A percentile compares a stretch with the other conserved stretches of the same genome.
Evolutionary conservation across 495 filamentous ascomycete species (phyloP).

Genomic region (Cercophora newfieldiana): DNA sequence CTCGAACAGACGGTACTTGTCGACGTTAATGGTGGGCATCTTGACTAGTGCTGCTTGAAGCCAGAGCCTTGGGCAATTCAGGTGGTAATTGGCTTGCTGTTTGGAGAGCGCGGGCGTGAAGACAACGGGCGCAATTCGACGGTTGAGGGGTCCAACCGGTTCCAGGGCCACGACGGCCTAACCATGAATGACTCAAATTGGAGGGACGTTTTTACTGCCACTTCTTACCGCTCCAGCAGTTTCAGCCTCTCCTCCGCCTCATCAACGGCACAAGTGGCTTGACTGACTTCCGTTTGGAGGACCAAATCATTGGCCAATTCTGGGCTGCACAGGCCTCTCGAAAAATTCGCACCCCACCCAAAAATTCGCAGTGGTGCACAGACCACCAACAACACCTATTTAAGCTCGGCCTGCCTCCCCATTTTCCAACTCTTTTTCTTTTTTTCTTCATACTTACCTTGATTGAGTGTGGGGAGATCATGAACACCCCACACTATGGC

Average conservation of each 20-base stretch:
- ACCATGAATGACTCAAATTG: constrained; percentile 36
- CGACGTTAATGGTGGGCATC: constrained; percentile 92
- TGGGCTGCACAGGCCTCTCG: background rate
- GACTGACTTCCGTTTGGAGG: background rate
- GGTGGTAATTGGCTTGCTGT: constrained; percentile 22
- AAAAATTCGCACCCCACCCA: no score
- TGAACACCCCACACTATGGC: constrained; percentile 8
- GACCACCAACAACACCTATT: constrained; percentile 11
- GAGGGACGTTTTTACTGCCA: constrained; percentile 32
- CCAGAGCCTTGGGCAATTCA: background rate
- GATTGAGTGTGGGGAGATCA: constrained; percentile 24
- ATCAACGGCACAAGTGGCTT: background rate
- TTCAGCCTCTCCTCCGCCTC: background rate
- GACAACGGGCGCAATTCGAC: constrained; percentile 14
- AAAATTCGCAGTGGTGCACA: constrained; percentile 24
- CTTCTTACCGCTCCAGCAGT: background rate
- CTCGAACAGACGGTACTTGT: constrained; percentile 93
- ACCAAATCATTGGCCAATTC: background rate
- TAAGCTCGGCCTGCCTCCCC: background rate
- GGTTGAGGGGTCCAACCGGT: constrained; percentile 11
- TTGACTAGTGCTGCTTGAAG: constrained; percentile 1
- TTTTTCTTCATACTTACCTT: constrained; percentile 36
- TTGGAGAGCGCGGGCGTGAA: constrained; percentile 5
- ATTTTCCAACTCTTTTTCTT: constrained; percentile 21
- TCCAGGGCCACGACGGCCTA: constrained; percentile 27